Base-by-base conservation (phyloP, 2,329 filamentous ascomycete genomes). In the Sarocladium kiliense region DNA sequence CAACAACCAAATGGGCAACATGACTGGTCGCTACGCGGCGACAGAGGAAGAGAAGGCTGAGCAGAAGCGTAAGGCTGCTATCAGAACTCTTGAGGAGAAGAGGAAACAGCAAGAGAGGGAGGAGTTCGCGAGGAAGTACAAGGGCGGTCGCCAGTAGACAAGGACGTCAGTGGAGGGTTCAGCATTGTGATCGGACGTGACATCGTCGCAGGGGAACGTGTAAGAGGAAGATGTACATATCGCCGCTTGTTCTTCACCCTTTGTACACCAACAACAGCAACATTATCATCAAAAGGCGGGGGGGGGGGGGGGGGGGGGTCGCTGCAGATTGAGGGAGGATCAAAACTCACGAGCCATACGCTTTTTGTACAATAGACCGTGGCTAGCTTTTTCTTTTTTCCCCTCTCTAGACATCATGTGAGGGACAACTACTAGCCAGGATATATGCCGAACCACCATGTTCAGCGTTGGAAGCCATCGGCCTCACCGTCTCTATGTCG, bases 61-160 rank as follows among this genome's bases (percentile, higher is more conserved):
- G 61, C 63, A 65, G 60, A 65, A 66, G 58, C 67, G 69, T 54
- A 65, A 62, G 58, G 65, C 73, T 36, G 58, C 66, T 54, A 57
- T 72, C 14, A 64, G 63, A 39, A 67, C 69, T 63, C 58, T 71
- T 9, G 72, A 74, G 61, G 58, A 65, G 12, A 66, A 66, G 62
- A 64, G 69, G 21, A 62, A 62, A 53, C 61, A 71, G 59, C 65
- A 72, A 57, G 67, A 71, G 59, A 64, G 69, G 2, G 65, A 70
- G 16, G 67, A 71, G 58, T 72, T 71, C 55, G 68, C 74, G 41
- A 71, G 66, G 57, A 74, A 76, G 64, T 75, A 73, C 65, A 69
- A 71, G 67, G 58, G 30, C 10, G 18, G 30, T 14, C 47, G 47
- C 47, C 10, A 36, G 27, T 51, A 51, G 30, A 36, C 3, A 11